phyloP scores from a whole-genome alignment of 2,329 filamentous ascomycete species.

The Fusarium sp. region DNA sequence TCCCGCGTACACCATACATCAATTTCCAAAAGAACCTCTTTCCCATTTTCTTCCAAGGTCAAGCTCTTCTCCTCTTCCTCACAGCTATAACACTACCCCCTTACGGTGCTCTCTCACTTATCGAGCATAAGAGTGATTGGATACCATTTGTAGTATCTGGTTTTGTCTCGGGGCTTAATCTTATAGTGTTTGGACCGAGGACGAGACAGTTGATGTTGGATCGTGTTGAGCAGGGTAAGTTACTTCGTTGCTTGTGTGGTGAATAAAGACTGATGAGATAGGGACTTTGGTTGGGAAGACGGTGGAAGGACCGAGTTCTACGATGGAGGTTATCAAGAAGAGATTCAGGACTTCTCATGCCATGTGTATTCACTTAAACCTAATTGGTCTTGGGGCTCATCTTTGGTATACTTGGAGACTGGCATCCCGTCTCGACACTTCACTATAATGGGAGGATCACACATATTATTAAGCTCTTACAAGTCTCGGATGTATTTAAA shows the following conservation, averaged over 20 bases:
- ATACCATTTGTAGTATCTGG: constrained; percentile 51
- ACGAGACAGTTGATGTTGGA: constrained; percentile 47
- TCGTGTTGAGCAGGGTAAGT: constrained; percentile 42
- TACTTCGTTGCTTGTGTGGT: no score
- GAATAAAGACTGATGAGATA: constrained; percentile 11
- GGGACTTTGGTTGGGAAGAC: constrained; percentile 24
- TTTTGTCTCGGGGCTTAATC: constrained; percentile 49
- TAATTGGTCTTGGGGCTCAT: constrained; percentile 50
- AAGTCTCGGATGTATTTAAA: no score
- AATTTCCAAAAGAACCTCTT: constrained; percentile 56
- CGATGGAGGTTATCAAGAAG: constrained; percentile 42
- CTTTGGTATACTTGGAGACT: constrained; percentile 49
- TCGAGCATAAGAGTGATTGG: constrained; percentile 48
- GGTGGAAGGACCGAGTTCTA: constrained; percentile 19
- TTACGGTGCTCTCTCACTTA: constrained; percentile 46
- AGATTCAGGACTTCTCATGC: constrained; percentile 53
- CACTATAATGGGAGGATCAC: background rate
- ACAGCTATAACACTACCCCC: constrained; percentile 51
- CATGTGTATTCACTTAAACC: constrained; percentile 58
- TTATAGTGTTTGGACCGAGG: constrained; percentile 53
- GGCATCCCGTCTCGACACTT: constrained; percentile 35
- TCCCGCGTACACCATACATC: constrained; percentile 52
- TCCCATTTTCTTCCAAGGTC: constrained; percentile 55
- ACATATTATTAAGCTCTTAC: background rate
- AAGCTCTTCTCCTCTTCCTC: constrained; percentile 51